Evolutionary conservation across 805 yeast species (phyloP).

Genomic region (Isabelozyma heimii): DNA sequence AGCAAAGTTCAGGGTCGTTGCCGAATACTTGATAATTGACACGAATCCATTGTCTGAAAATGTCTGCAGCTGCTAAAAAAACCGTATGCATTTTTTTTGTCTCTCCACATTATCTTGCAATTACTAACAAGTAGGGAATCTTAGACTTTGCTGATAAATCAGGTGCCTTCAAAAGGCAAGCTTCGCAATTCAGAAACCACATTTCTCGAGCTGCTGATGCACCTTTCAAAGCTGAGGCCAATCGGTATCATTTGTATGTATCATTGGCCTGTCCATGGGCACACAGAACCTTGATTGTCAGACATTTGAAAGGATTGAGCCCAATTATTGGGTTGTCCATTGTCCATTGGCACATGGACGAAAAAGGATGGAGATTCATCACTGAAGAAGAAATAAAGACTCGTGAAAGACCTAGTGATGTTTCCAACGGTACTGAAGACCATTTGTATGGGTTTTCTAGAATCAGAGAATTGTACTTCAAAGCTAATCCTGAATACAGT

Average conservation of each 20-base stretch:
- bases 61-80: too few species aligned
- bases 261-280: constrained; percentile 97
- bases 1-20: too few species aligned
- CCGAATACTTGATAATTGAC: too few species aligned
- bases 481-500: constrained; percentile 68
- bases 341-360: constrained; percentile 90
- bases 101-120: too few species aligned
- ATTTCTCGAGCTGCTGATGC: constrained; percentile 60
- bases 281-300: constrained; percentile 72
- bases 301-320: constrained; percentile 68
- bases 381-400: constrained; percentile 44
- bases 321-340: constrained; percentile 65
- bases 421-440: constrained; percentile 32
- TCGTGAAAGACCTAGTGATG: constrained; percentile 53
- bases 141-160: constrained; percentile 42
- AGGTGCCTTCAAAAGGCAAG: constrained; percentile 22
- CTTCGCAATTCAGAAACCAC: constrained; percentile 55
- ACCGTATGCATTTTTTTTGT: too few species aligned
- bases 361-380: constrained; percentile 85
- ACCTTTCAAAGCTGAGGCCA: constrained; percentile 67
- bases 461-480: constrained; percentile 69
- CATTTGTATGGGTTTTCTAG: constrained; percentile 56
- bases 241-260: constrained; percentile 84
- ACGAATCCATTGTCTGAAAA: too few species aligned
- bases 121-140: constrained; percentile 16